A percentile compares a stretch with the other conserved stretches of the same genome.
phyloP scores from a whole-genome alignment of 768 basidiomycete species.

The Tricholoma furcatifolium region DNA sequence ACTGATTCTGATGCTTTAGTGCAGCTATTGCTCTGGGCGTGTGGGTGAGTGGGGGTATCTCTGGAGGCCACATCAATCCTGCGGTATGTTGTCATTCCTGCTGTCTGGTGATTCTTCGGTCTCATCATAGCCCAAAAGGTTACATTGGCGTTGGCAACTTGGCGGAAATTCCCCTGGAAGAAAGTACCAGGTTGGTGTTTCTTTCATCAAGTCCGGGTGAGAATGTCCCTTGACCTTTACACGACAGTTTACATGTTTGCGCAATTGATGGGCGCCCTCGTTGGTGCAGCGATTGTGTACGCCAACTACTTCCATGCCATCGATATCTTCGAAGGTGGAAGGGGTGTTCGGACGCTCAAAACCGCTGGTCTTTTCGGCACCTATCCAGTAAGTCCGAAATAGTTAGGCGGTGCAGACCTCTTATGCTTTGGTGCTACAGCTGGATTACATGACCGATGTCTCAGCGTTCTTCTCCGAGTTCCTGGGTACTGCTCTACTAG shows the following conservation, averaged over 20 bases:
- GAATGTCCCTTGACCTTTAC: neutral
- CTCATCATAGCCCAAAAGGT: slow-evolving; percentile 34
- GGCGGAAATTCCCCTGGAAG: slow-evolving; percentile 67
- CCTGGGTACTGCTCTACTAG: slow-evolving; percentile 54
- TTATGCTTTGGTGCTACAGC: slow-evolving; percentile 1
- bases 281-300: slow-evolving; percentile 57
- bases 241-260: slow-evolving; percentile 49
- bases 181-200: slow-evolving; percentile 52
- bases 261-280: slow-evolving; percentile 60
- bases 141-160: slow-evolving; percentile 60
- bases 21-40: slow-evolving; percentile 45
- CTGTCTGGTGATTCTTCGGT: neutral
- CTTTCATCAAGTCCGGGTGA: no score
- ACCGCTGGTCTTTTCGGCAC: slow-evolving; percentile 61
- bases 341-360: slow-evolving; percentile 47
- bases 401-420: neutral
- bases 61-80: slow-evolving; percentile 47
- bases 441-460: slow-evolving; percentile 33
- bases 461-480: slow-evolving; percentile 53
- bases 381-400: slow-evolving; percentile 47
- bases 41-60: slow-evolving; percentile 46
- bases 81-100: slow-evolving; percentile 22
- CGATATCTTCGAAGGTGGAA: slow-evolving; percentile 58
- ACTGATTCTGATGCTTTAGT: neutral
- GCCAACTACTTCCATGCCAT: slow-evolving; percentile 71